Conservation (phyloP, 176 grass and related monocot genomes). For the Triticum aestivum region DNA sequence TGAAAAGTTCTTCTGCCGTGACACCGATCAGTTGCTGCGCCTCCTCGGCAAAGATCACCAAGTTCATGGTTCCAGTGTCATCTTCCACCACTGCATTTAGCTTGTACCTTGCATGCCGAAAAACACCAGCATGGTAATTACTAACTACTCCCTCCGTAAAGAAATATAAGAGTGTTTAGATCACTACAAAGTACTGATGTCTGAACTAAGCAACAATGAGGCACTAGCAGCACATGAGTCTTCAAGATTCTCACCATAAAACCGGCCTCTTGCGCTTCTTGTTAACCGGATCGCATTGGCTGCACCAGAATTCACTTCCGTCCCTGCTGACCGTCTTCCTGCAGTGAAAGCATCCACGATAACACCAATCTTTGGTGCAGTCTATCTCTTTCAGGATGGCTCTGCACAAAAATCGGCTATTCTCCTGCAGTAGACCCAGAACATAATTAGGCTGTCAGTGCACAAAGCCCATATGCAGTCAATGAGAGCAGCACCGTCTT, state of each 20-base stretch:
- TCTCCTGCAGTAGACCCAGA: background rate
- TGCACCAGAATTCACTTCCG: background rate
- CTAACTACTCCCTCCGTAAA: background rate
- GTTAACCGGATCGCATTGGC: background rate
- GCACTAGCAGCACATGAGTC: background rate
- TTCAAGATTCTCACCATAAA: background rate
- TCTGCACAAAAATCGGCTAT: background rate
- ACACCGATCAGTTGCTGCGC: background rate
- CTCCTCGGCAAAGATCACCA: background rate
- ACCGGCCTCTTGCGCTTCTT: background rate
- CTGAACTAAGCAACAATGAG: background rate
- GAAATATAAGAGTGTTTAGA: background rate
- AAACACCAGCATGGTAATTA: no score
- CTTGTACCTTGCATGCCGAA: constrained; percentile 18
- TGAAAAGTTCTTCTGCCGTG: background rate
- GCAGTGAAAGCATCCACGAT: constrained; percentile 6
- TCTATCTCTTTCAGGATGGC: constrained; percentile 18
- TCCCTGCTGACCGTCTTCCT: background rate
- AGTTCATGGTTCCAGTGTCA: background rate
- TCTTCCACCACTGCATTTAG: constrained; percentile 14
- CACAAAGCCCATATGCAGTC: background rate
- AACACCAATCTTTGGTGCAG: background rate
- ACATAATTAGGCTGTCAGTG: background rate
- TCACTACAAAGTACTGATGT: background rate
- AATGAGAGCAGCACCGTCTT: background rate